Evolutionary conservation across 352 stramenopile genomes (phyloP), one percentile per base, ranked within the genome.

Genomic region (Pythium monospermum): DNA sequence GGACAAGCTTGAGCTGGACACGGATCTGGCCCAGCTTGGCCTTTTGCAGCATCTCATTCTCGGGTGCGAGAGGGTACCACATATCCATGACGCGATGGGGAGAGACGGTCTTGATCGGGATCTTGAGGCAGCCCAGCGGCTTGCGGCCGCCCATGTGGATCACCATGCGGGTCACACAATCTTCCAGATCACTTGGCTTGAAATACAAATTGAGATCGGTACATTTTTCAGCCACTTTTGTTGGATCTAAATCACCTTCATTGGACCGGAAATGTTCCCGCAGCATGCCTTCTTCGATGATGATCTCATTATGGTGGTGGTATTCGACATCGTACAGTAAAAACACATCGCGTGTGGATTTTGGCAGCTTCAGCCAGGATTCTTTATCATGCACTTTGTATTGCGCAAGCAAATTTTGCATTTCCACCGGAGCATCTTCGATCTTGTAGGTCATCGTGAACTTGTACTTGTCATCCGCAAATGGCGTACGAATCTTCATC

Each of bases 321-420:
- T 87, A 89, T 57, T 87, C 75, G 12, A 89, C 55, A 32, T 87
- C 78, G 25, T 87, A 89, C 3, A 89, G 53, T 45, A 89, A 48
- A 33, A 89, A 87, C 2, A 85, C 32, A 38, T 89, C 78, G 22
- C 78, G 78, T 2, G 72, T 62, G 6, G 49, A 42, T 49, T 57
- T 73, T 0, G 73, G 67, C 16, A 85, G 45, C 6, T 57, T 60
- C 6, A 82, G 40, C 78, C 78, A 89, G 13, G 69, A 70, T 6
- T 53, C 41, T 39, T 83, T 77, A 57, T 82, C 66, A 0, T 16
- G 55, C n/a, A 87, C 73, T 15, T 71, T 71, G 59, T 89, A 87
- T 39, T 68, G 64, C 2, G 16, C 19, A 3, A 89, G 60, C 2
- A 89, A 53, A 7, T 51, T 39, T 1, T 49, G 25, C 40, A 88